phyloP scores from a whole-genome alignment of 2,329 filamentous ascomycete species.

The Plectosphaerella plurivora region DNA sequence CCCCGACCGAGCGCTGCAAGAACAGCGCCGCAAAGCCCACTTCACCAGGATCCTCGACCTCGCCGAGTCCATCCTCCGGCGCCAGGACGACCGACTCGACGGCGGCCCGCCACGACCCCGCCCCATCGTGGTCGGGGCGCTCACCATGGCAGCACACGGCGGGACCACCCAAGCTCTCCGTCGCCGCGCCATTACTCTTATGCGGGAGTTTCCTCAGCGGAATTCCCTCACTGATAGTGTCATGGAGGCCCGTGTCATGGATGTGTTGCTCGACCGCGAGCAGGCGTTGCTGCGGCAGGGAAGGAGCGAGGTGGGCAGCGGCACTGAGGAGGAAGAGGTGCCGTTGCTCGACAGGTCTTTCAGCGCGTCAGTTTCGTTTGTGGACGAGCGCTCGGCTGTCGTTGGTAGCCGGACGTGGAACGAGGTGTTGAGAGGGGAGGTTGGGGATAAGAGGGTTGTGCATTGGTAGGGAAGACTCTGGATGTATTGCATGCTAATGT shows the following conservation, averaged over 20 bases:
- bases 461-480: background rate
- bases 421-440: background rate
- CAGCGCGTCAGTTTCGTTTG: background rate
- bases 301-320: too few relatives aligned
- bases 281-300: background rate
- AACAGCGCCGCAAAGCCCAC: background rate
- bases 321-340: background rate
- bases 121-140: constrained; percentile 1
- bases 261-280: background rate
- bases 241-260: background rate
- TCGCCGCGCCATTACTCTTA: constrained; percentile 4
- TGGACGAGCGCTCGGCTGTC: background rate
- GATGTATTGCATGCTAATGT: too few relatives aligned
- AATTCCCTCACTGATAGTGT: constrained; percentile 1
- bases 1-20: background rate
- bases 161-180: constrained; percentile 3
- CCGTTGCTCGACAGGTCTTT: background rate
- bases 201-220: constrained; percentile 4
- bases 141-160: constrained; percentile 6
- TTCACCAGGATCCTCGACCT: background rate
- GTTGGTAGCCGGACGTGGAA: background rate
- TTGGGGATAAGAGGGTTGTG: background rate
- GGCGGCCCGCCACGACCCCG: background rate
- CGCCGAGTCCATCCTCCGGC: constrained; percentile 1
- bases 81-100: background rate